These are phyloP conservation scores for Heliamphora pulchella DNA, from an alignment of 179 eudicot species.

Conservation along the genomic window DNA sequence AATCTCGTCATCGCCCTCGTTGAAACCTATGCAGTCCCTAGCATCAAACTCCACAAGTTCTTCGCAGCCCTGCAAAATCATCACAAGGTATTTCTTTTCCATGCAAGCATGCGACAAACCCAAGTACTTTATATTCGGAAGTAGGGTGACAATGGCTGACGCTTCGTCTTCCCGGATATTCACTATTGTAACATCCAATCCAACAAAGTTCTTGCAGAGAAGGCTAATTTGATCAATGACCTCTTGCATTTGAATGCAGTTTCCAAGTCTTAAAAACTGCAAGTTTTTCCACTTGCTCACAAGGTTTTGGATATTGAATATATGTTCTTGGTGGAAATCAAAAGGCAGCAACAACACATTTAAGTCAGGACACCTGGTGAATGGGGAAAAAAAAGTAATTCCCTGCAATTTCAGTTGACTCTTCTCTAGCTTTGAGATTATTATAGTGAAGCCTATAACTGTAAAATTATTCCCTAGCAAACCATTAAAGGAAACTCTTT, in stretches of 20 bases:
- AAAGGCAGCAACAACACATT: not conserved
- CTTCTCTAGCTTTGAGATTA: too few species aligned
- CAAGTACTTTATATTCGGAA: conserved; percentile 1
- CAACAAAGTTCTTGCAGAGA: conserved; percentile 2
- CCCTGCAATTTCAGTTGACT: too few species aligned
- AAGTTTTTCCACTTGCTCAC: conserved; percentile 2
- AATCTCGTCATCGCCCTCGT: not conserved
- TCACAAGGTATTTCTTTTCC: not conserved
- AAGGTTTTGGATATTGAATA: not conserved
- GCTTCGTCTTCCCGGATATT: not conserved
- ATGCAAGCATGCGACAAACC: not conserved
- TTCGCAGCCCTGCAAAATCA: conserved; percentile 8
- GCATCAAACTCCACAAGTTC: not conserved
- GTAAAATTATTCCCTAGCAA: too few species aligned
- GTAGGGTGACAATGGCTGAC: not conserved
- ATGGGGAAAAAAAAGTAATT: not conserved
- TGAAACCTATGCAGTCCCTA: not conserved
- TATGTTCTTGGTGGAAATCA: not conserved
- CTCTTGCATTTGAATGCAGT: not conserved
- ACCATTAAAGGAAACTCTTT: too few species aligned
- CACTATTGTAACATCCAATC: not conserved
- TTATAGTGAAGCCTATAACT: too few species aligned
- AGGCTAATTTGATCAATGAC: not conserved
- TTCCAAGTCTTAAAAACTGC: too few species aligned
- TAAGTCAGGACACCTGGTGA: not conserved